Percentiles rank a stretch among this genome's conserved stretches.
Conservation (phyloP, 2,329 filamentous ascomycete genomes). For the Incumbomyces lentus region DNA sequence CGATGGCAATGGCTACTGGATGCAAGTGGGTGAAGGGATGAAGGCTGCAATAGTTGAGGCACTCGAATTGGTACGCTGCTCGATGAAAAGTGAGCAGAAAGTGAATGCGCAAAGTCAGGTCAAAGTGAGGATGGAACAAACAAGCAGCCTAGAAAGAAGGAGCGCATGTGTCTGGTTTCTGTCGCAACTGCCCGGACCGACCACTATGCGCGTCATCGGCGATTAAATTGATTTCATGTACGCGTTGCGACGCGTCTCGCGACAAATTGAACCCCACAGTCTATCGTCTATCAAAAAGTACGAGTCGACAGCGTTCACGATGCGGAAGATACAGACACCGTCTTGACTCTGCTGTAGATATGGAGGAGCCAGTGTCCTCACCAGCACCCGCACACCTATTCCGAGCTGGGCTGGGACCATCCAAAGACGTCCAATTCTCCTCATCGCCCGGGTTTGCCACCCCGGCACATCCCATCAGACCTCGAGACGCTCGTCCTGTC, state of each 20-base stretch:
- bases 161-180: not conserved
- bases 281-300: no score
- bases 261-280: constrained; percentile 1
- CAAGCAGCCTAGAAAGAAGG: not conserved
- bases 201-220: not conserved
- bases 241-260: constrained; percentile 9
- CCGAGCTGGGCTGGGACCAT: constrained; percentile 20
- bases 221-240: not conserved
- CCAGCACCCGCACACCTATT: constrained; percentile 12
- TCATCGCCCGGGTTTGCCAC: constrained; percentile 87
- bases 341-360: constrained; percentile 6
- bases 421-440: constrained; percentile 59
- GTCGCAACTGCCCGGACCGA: no score
- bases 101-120: not conserved
- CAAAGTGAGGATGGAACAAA: constrained; percentile 1
- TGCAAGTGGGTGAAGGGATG: no score
- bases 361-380: constrained; percentile 21
- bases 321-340: no score
- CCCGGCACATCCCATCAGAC: constrained; percentile 61
- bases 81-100: not conserved
- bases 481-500: constrained; percentile 32
- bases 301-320: no score
- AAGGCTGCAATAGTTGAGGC: no score
- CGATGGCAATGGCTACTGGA: no score
- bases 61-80: no score